phyloP scores from a whole-genome alignment of 2,329 filamentous ascomycete genomes.

The Fusarium papillatum region DNA sequence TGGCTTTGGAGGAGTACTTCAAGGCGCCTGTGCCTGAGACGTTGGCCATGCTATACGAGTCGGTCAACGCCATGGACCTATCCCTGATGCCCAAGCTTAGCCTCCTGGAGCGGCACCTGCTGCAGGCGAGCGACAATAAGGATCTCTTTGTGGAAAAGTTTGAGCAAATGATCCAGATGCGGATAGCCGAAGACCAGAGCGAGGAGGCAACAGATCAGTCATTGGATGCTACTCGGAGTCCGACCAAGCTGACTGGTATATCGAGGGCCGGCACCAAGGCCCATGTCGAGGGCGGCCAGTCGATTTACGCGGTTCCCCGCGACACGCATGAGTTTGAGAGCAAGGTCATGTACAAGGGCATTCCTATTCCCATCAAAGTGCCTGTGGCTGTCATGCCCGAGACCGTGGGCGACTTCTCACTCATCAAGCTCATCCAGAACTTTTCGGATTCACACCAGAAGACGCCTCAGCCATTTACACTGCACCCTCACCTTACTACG shows the following conservation, averaged over 20 bases:
- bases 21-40: constrained; percentile 92
- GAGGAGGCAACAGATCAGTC: constrained; percentile 54
- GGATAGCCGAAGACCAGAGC: constrained; percentile 75
- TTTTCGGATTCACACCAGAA: constrained; percentile 89
- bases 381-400: constrained; percentile 94
- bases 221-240: constrained; percentile 61
- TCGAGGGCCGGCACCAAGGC: constrained; percentile 74
- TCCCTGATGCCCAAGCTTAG: constrained; percentile 92
- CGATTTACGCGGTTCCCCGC: constrained; percentile 82
- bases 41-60: constrained; percentile 87
- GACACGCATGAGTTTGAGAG: constrained; percentile 99
- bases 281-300: constrained; percentile 69
- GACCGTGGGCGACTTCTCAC: constrained; percentile 96
- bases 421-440: constrained; percentile 97
- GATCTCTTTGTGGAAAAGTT: constrained; percentile 99
- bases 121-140: constrained; percentile 93
- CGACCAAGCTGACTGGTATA: constrained; percentile 61
- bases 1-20: constrained; percentile 97
- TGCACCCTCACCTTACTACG: constrained; percentile 94
- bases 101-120: constrained; percentile 84
- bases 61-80: constrained; percentile 97
- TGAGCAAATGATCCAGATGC: constrained; percentile 90
- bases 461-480: constrained; percentile 84
- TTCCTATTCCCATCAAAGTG: constrained; percentile 96
- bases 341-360: constrained; percentile 94